Conservation (phyloP, 169 alveolate genomes). For the Cryptosporidium bovis region DNA sequence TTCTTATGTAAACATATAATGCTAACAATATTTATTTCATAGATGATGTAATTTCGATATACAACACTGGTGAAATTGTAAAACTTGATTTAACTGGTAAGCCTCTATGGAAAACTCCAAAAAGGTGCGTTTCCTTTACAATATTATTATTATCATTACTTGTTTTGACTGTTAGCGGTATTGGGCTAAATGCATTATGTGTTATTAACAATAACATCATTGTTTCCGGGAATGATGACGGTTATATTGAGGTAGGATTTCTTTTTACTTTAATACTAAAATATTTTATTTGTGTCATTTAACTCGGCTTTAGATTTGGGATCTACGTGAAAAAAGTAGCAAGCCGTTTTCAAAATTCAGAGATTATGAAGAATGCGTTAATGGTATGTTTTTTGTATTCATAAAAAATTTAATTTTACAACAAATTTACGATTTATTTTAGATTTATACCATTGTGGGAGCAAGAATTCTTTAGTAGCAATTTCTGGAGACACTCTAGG, state of each 20-base stretch:
- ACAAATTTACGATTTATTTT: background rate
- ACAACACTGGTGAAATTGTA: constrained; percentile 55
- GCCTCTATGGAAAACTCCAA: constrained; percentile 25
- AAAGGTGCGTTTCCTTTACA: constrained; percentile 23
- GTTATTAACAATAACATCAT: constrained; percentile 15
- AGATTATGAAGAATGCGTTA: constrained; percentile 67
- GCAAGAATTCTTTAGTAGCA: constrained; percentile 24
- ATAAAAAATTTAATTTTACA: background rate
- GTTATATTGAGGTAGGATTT: constrained; percentile 51
- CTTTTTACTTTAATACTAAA: background rate
- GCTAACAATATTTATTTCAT: background rate
- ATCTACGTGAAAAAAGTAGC: constrained; percentile 22
- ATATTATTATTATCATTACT: background rate
- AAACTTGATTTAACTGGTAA: constrained; percentile 14
- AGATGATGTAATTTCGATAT: constrained; percentile 37
- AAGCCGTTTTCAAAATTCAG: constrained; percentile 45
- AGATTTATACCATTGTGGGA: constrained; percentile 30
- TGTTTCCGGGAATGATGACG: constrained; percentile 51
- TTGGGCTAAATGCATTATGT: constrained; percentile 44
- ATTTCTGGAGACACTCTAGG: constrained; percentile 63
- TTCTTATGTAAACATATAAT: background rate
- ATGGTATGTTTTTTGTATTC: constrained; percentile 26
- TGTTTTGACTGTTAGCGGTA: background rate
- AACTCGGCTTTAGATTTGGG: constrained; percentile 49
- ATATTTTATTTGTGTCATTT: background rate